phyloP scores from a whole-genome alignment of 2,329 filamentous ascomycete genomes.

The Mycogone perniciosa region DNA sequence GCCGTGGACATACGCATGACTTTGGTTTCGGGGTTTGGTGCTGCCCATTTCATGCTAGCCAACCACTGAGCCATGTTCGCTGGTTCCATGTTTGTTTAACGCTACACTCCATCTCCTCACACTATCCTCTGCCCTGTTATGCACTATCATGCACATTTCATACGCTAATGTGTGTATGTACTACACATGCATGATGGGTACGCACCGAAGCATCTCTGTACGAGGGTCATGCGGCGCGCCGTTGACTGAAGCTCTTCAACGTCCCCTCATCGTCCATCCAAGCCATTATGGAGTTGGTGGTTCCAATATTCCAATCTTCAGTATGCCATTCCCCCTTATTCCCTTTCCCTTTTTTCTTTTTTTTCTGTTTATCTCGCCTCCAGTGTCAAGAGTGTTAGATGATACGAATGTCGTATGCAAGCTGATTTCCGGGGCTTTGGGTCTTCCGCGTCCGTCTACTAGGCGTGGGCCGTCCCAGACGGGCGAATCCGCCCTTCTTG shows the following conservation, averaged over 20 bases:
- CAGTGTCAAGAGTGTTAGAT: not conserved
- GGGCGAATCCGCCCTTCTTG: constrained; percentile 8
- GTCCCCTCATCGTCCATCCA: not conserved
- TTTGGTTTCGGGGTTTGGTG: not conserved
- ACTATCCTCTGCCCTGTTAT: constrained; percentile 9
- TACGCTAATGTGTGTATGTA: constrained; percentile 10
- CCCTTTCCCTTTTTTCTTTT: too few relatives aligned
- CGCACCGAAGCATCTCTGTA: constrained; percentile 8
- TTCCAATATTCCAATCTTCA: too few relatives aligned
- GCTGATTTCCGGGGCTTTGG: constrained; percentile 4
- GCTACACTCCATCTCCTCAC: constrained; percentile 9
- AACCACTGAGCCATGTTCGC: constrained; percentile 2
- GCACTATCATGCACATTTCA: constrained; percentile 12
- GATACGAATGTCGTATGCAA: not conserved
- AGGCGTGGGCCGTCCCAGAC: constrained; percentile 11
- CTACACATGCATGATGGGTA: constrained; percentile 5
- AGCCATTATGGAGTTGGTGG: too few relatives aligned
- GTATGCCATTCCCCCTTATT: too few relatives aligned
- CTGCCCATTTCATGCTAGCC: constrained; percentile 1
- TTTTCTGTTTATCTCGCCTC: too few relatives aligned
- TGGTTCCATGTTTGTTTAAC: constrained; percentile 2
- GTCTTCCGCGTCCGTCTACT: constrained; percentile 1
- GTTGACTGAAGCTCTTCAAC: constrained; percentile 1
- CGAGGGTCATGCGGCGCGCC: constrained; percentile 11
- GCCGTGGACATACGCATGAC: constrained; percentile 4